These are phyloP conservation scores for Aspergillus biplanus DNA, from an alignment of 495 filamentous ascomycete genomes.

Conservation along the genomic window DNA sequence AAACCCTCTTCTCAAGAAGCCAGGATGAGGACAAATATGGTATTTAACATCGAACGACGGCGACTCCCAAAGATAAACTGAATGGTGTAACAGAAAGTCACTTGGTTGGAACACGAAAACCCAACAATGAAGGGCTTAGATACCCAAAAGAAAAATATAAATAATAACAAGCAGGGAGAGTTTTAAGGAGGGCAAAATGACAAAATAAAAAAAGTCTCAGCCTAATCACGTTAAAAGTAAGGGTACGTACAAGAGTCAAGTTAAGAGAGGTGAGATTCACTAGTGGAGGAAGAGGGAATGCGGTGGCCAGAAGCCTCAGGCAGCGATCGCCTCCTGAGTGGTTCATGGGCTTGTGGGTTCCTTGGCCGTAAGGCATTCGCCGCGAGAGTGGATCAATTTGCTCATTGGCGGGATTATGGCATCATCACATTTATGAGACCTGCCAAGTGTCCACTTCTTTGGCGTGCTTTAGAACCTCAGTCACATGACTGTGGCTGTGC, in stretches of 20 bases:
- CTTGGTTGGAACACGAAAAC: conserved; percentile 1
- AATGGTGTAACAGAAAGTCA: neutral
- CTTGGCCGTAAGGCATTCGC: conserved; percentile 7
- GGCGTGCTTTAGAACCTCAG: no score
- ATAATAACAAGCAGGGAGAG: neutral
- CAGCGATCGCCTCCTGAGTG: conserved; percentile 18
- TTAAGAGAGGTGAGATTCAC: neutral
- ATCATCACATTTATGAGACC: neutral
- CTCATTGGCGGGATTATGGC: conserved; percentile 11
- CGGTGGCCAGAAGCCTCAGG: conserved; percentile 4
- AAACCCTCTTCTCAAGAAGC: conserved; percentile 10
- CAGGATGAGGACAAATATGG: conserved; percentile 30
- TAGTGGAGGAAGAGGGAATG: neutral
- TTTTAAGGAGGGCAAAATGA: neutral
- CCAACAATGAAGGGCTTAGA: neutral
- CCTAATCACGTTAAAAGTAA: neutral
- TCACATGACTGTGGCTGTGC: no score
- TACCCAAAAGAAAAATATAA: neutral
- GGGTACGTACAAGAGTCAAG: neutral
- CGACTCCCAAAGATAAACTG: neutral
- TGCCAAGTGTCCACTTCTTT: neutral
- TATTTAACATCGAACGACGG: conserved; percentile 32
- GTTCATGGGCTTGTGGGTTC: neutral
- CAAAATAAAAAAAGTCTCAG: neutral
- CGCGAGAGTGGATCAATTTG: conserved; percentile 7